Evolutionary conservation across 2,329 filamentous ascomycete species (phyloP), one percentile per base, ranked within the genome.

Genomic region (Macrophomina tecta): DNA sequence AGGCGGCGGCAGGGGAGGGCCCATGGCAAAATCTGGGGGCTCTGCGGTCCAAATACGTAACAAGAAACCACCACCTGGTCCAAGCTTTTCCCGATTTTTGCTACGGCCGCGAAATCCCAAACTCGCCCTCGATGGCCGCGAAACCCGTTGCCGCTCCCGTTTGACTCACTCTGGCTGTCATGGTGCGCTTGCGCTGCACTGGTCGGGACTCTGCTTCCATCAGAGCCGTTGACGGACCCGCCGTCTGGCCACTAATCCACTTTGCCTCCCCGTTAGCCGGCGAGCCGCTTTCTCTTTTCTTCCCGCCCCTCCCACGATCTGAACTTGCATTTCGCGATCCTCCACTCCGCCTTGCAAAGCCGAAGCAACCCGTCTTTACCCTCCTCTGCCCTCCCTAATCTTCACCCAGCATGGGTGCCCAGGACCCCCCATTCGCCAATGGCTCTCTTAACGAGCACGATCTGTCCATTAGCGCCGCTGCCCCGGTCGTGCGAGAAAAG

Each of bases 31-130:
- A 32, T 16, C 62, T 65, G 63, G 63, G 34, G 40, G 38, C 49
- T 65, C 32, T 53, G 49, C 63, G 63, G 63, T 28, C 28, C n/a
- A n/a, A 65, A 49, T 56, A 65, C 63, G 63, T 65, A 56, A 65
- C 63, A 56, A 18, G 51, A 65, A 65, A 65, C 63, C 63, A 65
- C 63, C 63, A 5, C 63, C n/a, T 49, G 63, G 63, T 18, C 51
- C 53, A 42, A 56, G 63, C 63, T 56, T 36, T 49, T 49, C 52
- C 51, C 55, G 53, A 56, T 49, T 65, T 65, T 65, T 46, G 11
- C 32, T 16, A 14, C 30, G 28, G 45, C 42, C 45, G 42, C 11
- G 32, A 55, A 7, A 40, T 49, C 11, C n/a, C 18, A n/a, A 12
- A n/a, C 36, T 3, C 23, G 45, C 58, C 58, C 58, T 16, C 14